Evolutionary conservation across 1,139 yeast genomes (phyloP).

Genomic region (Suhomyces terraborum): DNA sequence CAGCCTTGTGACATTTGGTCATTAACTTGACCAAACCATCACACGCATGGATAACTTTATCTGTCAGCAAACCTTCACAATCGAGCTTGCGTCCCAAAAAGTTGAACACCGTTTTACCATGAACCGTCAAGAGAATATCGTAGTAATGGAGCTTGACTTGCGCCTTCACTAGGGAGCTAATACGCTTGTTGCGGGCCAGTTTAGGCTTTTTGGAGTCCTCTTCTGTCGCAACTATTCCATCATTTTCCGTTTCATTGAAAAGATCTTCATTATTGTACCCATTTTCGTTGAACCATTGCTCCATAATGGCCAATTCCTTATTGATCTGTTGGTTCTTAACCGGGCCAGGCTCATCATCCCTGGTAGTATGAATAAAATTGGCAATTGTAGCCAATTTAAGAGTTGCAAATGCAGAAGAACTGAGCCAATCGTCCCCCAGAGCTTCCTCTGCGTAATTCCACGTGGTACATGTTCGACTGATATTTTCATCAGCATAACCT

Average conservation of each 20-base stretch:
- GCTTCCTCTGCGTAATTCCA: constrained; percentile 31
- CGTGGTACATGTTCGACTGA: constrained; percentile 35
- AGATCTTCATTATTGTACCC: constrained; percentile 40
- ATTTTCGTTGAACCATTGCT: constrained; percentile 38
- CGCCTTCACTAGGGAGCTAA: constrained; percentile 24
- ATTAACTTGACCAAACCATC: constrained; percentile 38
- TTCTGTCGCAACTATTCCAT: constrained; percentile 2
- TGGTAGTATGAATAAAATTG: constrained; percentile 35
- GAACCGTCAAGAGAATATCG: constrained; percentile 40
- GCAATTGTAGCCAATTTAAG: constrained; percentile 46
- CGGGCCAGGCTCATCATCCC: constrained; percentile 30
- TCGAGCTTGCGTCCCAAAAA: constrained; percentile 37
- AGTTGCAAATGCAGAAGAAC: constrained; percentile 52
- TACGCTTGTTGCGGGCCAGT: constrained; percentile 5
- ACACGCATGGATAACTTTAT: constrained; percentile 39
- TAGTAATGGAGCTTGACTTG: constrained; percentile 47
- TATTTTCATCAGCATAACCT: constrained; percentile 43
- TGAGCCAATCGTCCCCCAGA: constrained; percentile 54
- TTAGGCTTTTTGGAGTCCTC: background rate
- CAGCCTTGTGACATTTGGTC: constrained; percentile 36
- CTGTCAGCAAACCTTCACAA: constrained; percentile 36
- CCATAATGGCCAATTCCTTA: constrained; percentile 32
- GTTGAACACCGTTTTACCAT: constrained; percentile 39
- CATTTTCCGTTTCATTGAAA: constrained; percentile 16
- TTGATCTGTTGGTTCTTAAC: constrained; percentile 39